Evolutionary conservation across 805 yeast species (phyloP).

Genomic region (Kuraishia borneana): DNA sequence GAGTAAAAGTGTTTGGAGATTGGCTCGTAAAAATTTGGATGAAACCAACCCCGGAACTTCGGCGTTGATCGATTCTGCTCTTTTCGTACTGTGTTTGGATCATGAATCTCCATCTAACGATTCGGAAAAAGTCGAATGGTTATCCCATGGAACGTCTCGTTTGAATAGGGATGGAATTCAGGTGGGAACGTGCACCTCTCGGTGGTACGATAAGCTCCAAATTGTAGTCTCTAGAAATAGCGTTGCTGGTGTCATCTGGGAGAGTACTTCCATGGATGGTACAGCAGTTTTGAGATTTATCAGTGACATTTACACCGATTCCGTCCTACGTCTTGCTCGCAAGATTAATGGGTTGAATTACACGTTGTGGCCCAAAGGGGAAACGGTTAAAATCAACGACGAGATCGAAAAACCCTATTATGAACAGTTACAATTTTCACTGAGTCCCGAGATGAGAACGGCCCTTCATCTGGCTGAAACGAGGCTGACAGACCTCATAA

Average conservation of each 20-base stretch:
- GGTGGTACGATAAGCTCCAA: slow-evolving; percentile 52
- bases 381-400: slow-evolving; percentile 20
- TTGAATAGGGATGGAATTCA: slow-evolving; percentile 36
- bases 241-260: slow-evolving; percentile 51
- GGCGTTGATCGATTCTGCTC: slow-evolving; percentile 32
- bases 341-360: slow-evolving; percentile 47
- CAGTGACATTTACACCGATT: slow-evolving; percentile 47
- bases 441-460: slow-evolving; percentile 33
- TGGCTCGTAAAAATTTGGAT: slow-evolving; percentile 29
- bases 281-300: slow-evolving; percentile 46
- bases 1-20: slow-evolving; percentile 34
- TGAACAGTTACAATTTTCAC: slow-evolving; percentile 19
- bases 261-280: slow-evolving; percentile 45
- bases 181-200: slow-evolving; percentile 43
- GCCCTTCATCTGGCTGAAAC: slow-evolving; percentile 47
- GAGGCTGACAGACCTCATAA: slow-evolving; percentile 43
- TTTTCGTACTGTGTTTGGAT: slow-evolving; percentile 42
- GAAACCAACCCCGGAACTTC: slow-evolving; percentile 24
- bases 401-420: slow-evolving; percentile 24
- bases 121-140: slow-evolving; percentile 34
- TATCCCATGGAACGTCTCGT: slow-evolving; percentile 39
- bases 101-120: slow-evolving; percentile 32
- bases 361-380: slow-evolving; percentile 36
- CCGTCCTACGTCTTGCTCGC: slow-evolving; percentile 43
- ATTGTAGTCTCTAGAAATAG: slow-evolving; percentile 42